Percentiles rank a stretch among this genome's conserved stretches.
Conservation (phyloP, 371 early-diverging fungal genomes). For the Syncephalis fuscata region DNA sequence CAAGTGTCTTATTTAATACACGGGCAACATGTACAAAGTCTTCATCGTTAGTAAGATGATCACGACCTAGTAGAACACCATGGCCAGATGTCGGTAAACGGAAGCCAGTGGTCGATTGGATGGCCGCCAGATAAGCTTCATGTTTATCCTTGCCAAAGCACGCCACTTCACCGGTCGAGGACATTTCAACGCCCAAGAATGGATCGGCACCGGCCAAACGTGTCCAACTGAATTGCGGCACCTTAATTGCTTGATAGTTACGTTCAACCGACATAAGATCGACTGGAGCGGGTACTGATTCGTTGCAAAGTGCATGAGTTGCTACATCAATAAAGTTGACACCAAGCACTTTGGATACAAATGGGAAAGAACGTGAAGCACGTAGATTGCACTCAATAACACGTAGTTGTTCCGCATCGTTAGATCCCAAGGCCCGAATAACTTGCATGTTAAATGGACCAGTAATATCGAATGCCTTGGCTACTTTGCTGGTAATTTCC, state of each 20-base stretch:
- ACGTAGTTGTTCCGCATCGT: slow-evolving; percentile 39
- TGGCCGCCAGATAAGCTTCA: slow-evolving; percentile 67
- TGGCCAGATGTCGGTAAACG: slow-evolving; percentile 40
- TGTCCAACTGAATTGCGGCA: slow-evolving; percentile 87
- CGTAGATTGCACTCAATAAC: slow-evolving; percentile 95
- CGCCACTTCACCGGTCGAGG: slow-evolving; percentile 95
- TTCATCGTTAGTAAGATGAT: slow-evolving; percentile 42
- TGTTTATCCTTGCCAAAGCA: slow-evolving; percentile 82
- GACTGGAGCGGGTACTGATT: slow-evolving; percentile 30
- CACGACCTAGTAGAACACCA: slow-evolving; percentile 52
- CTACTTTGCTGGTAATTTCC: slow-evolving; percentile 67
- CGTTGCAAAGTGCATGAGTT: slow-evolving; percentile 54
- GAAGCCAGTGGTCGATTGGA: slow-evolving; percentile 74
- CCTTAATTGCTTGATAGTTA: slow-evolving; percentile 73
- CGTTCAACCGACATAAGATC: slow-evolving; percentile 48
- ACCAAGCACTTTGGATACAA: slow-evolving; percentile 85
- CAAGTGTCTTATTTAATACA: slow-evolving; percentile 31
- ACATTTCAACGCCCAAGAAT: slow-evolving; percentile 92
- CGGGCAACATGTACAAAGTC: slow-evolving; percentile 51
- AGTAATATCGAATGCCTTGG: slow-evolving; percentile 74
- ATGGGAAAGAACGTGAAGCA: slow-evolving; percentile 91
- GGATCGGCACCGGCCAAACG: slow-evolving; percentile 91
- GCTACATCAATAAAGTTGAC: slow-evolving; percentile 81
- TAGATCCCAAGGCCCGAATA: slow-evolving; percentile 31
- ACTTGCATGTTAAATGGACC: slow-evolving; percentile 95